Evolutionary conservation across 768 basidiomycete genomes (phyloP), one percentile per base, ranked within the genome.

Genomic region (Macrolepiota dolichaula): DNA sequence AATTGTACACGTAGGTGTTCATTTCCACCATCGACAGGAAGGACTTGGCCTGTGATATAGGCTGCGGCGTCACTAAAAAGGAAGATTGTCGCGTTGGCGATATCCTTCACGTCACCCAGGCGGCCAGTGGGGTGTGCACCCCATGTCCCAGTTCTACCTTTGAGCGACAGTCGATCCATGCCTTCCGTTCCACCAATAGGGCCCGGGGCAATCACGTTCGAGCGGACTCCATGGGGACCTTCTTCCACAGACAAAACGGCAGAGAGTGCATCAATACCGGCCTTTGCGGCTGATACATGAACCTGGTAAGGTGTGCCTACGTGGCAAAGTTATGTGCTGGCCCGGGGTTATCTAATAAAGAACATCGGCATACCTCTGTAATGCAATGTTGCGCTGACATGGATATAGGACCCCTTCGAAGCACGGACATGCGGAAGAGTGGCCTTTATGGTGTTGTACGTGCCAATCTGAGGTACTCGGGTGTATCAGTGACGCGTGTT

Each of bases 261-360:
- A 57, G 91, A 92, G 4, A 95, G 78, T 0, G 95, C 94, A 70
- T 99, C 96, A 37, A 98, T 85, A 17, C 83, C 96, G 0, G 96
- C 95, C 73, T 98, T 99, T 24, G 96, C 96, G 9, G 95, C 92
- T 12, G 92, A 93, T 12, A 96, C 94, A 68, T 98, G 96, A 7
- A 85, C 93, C 74, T 98, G 96, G 72, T 87, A 92, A 0, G 92
- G 91, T 7, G 86, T 86, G 11, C 79, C 92, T 91, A 67, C 56
- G 62, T 62, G 35, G 59, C 65, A 69, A 53, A 32, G 27, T n/a
- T 29, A 32, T 27, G n/a, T 42, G 51, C n/a, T 35, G 52, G 50
- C 50, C 32, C n/a, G 36, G 42, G 24, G 17, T 44, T 53, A 49
- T 55, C 53, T 7, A 66, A 57, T 51, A 57, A 56, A 62, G 57